Conservation (phyloP, 257 asterid species). For the Solanum paucissectum region DNA sequence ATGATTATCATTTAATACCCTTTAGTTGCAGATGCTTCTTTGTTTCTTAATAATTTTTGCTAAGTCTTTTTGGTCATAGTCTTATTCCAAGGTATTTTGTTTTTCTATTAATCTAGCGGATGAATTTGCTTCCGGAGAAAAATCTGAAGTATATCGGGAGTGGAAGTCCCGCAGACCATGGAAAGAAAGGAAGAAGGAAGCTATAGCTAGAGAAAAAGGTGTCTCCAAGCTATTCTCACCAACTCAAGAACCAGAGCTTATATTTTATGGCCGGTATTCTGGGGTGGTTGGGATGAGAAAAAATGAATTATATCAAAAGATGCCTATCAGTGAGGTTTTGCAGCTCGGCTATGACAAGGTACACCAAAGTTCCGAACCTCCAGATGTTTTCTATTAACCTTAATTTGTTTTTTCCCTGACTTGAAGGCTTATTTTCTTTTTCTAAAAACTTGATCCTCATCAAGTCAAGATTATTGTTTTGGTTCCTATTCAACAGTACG, state of each 20-base stretch:
- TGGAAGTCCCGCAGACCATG: constrained; percentile 70
- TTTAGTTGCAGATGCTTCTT: not conserved
- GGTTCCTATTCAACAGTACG: not conserved
- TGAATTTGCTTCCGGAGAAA: constrained; percentile 17
- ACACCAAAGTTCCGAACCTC: not conserved
- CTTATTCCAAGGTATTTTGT: not conserved
- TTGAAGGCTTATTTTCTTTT: not conserved
- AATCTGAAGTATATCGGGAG: constrained; percentile 38
- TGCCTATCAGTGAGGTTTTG: constrained; percentile 23
- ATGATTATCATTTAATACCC: not conserved
- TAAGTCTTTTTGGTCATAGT: not conserved
- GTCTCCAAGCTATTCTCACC: constrained; percentile 20
- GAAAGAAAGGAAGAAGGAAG: constrained; percentile 75
- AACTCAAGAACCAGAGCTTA: constrained; percentile 70
- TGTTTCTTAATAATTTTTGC: not conserved
- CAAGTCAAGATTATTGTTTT: not conserved
- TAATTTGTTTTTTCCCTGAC: not conserved
- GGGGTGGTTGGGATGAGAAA: constrained; percentile 78
- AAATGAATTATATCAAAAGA: constrained; percentile 26
- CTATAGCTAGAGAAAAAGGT: constrained; percentile 34
- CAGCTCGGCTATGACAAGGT: constrained; percentile 82
- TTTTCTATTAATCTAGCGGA: constrained; percentile 12
- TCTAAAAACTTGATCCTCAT: not conserved
- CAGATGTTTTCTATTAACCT: not conserved
- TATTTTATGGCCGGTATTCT: constrained; percentile 63